phyloP scores from a whole-genome alignment of 1,139 yeast species.

The Yamadazyma friedrichii region DNA sequence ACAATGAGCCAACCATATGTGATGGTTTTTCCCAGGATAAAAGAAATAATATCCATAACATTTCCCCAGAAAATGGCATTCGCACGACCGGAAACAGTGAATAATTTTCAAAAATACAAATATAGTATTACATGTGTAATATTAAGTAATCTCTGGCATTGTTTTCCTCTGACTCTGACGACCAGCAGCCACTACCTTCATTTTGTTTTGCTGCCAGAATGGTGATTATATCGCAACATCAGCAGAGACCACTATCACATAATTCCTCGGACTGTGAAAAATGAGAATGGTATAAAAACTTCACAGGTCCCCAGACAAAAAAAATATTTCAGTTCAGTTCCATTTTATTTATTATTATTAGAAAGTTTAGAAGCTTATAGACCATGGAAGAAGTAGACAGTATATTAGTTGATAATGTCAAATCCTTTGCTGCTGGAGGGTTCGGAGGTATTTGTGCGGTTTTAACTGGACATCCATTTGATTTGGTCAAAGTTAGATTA shows the following conservation, averaged over 20 bases:
- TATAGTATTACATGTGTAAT: neutral
- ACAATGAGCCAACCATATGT: too few species aligned
- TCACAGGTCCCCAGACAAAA: slow-evolving; percentile 1
- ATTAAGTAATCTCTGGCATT: neutral
- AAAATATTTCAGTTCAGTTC: too few species aligned
- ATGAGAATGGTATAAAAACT: slow-evolving; percentile 2
- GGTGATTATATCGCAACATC: too few species aligned
- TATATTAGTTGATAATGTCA: slow-evolving; percentile 51
- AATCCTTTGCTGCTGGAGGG: slow-evolving; percentile 91
- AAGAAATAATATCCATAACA: neutral
- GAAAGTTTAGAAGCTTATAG: slow-evolving; percentile 2
- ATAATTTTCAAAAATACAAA: neutral
- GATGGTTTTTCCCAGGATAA: neutral
- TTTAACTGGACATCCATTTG: slow-evolving; percentile 94
- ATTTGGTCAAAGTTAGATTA: slow-evolving; percentile 85
- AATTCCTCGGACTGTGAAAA: slow-evolving; percentile 6
- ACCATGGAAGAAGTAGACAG: slow-evolving; percentile 50
- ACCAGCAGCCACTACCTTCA: too few species aligned
- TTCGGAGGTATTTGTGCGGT: slow-evolving; percentile 58
- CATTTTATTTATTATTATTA: slow-evolving; percentile 1
- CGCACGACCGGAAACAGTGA: slow-evolving; percentile 2
- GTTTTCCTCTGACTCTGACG: neutral
- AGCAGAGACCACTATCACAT: neutral
- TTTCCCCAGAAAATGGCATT: slow-evolving; percentile 7
- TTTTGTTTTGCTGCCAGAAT: neutral